These are phyloP conservation scores for Phytophthora rubi DNA, from an alignment of 352 stramenopile species.

Conservation along the genomic window DNA sequence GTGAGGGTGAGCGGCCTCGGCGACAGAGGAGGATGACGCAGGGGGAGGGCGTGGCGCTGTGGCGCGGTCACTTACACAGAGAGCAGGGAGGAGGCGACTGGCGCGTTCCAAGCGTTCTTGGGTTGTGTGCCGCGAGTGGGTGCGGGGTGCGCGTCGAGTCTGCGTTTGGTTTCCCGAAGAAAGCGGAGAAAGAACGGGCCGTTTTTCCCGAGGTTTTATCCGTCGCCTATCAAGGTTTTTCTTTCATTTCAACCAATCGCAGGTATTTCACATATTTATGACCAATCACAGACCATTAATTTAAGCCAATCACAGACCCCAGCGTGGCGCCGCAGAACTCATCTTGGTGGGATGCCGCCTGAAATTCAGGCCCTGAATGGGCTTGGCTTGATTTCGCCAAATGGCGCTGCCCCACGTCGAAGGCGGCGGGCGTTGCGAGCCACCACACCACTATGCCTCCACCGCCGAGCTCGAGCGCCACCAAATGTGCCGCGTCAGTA, in stretches of 20 bases:
- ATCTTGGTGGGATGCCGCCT: neutral
- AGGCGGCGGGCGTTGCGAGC: neutral
- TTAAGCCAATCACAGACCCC: conserved; percentile 32
- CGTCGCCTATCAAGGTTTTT: conserved; percentile 7
- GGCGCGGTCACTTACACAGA: conserved; percentile 24
- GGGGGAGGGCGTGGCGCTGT: neutral
- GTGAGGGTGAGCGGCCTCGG: neutral
- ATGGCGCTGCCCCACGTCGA: conserved; percentile 18
- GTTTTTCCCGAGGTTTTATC: conserved; percentile 20
- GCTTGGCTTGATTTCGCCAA: conserved; percentile 4
- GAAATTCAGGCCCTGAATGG: neutral
- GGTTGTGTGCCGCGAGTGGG: conserved; percentile 34
- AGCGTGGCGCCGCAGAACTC: conserved; percentile 28
- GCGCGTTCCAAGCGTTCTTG: conserved; percentile 38
- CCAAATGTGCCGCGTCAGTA: neutral
- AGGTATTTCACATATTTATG: neutral
- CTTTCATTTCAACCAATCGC: conserved; percentile 31
- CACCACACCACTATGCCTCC: too few species aligned
- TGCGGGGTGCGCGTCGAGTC: conserved; percentile 32
- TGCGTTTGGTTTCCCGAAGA: conserved; percentile 29
- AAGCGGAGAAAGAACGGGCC: conserved; percentile 22
- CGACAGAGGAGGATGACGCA: neutral
- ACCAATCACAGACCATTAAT: neutral
- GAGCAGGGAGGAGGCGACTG: conserved; percentile 25
- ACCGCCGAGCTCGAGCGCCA: neutral